Base-by-base conservation (phyloP, 176 grass and related monocot genomes). In the Carex kokanica region DNA sequence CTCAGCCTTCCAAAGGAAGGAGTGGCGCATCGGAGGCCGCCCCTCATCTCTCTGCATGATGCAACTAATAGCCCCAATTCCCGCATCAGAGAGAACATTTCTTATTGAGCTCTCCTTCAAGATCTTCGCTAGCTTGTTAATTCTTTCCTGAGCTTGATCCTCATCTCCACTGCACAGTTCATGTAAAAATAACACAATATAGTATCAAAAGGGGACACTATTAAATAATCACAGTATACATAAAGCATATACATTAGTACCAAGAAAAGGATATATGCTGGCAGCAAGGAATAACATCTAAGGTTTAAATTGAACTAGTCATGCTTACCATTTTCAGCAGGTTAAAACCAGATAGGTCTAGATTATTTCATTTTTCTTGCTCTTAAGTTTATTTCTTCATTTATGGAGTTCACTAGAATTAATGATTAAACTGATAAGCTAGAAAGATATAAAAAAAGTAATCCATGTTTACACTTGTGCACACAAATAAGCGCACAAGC, bases 21-120 rank as follows among this genome's bases (percentile, higher is more conserved):
- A 99, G 83, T 99, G 96, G 47, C 96, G 93, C 96, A 99, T 99
- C 62, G 93, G 96, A 0, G 93, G 41, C 60, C 96, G 93, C 41
- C 96, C 96, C 87, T 99, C 96, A 88, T 99, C 96, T 86, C 96
- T 95, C 70, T 99, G 91, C 84, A 99, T 99, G 86, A 99, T 99
- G 83, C 96, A 99, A 79, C 91, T 95, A 55, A 99, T 89, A 80
- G 88, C 80, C 87, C 83, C 86, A 81, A 99, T 80, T 69, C 89
- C 91, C 31, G 85, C 89, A 80, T 86, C 86, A 90, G 79, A 91
- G 53, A 99, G 91, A 89, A 88, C 88, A 73, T 91, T 90, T 83
- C 88, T 90, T 81, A 99, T 61, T 81, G 84, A 78, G 20, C 84
- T 90, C 67, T 99, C 96, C 81, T 90, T 99, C 91, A 99, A 91